phyloP scores from a whole-genome alignment of 192 early-diverging fungal genomes.

The Diversispora epigaea region DNA sequence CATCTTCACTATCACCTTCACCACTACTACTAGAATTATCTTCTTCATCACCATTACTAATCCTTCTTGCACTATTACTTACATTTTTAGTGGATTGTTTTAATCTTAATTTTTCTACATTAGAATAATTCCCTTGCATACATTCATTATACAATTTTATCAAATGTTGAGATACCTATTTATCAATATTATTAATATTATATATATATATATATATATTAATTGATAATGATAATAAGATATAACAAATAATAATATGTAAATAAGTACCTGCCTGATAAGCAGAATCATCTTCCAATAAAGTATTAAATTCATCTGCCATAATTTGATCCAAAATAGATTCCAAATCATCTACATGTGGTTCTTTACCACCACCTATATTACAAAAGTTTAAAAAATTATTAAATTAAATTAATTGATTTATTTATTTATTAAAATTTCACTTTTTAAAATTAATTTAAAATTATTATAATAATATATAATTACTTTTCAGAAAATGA shows the following conservation, averaged over 20 bases:
- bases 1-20: no score
- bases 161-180: conserved; percentile 13
- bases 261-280: conserved; percentile 41
- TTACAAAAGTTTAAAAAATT: conserved; percentile 1
- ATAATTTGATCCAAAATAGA: conserved; percentile 55
- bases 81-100: neutral
- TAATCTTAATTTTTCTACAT: neutral
- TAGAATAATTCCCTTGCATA: neutral
- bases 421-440: no score
- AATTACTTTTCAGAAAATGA: conserved; percentile 60
- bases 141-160: conserved; percentile 15
- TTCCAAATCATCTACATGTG: conserved; percentile 53
- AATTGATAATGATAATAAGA: no score
- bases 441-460: no score
- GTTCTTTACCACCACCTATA: conserved; percentile 51
- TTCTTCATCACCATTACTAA: neutral
- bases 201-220: no score
- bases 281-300: conserved; percentile 58
- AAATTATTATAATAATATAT: no score
- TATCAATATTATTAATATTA: neutral
- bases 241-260: no score
- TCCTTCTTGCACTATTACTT: neutral
- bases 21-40: neutral
- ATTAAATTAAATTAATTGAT: no score
- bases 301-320: conserved; percentile 56